Base-by-base conservation (phyloP, 2,329 filamentous ascomycete species). In the Sphaerulina musiva region DNA sequence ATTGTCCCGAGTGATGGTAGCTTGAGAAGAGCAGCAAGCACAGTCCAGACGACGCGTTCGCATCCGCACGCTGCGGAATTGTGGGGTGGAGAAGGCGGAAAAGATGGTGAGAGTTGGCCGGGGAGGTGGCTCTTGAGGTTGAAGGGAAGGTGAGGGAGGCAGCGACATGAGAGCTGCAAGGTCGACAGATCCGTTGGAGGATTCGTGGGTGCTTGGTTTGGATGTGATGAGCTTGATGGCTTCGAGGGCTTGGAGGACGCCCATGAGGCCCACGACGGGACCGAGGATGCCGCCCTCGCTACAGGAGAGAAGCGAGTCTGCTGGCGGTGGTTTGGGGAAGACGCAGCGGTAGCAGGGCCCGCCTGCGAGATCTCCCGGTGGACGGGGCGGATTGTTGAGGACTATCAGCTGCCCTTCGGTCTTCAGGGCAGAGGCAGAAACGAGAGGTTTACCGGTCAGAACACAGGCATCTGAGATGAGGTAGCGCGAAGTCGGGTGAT, bases 291-390 rank as follows among this genome's bases (percentile, higher is more conserved):
- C 93, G 8, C 91, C 92, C 68, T 98, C 93, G 40, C 91, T 89
- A 66, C 93, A 98, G 56, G 85, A 89, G 1, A 89, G 78, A 0
- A 96, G 85, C 53, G 82, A 89, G 41, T 87, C 87, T 0, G 88
- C 81, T 0, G 92, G 90, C 0, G 93, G 91, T 0, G 93, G 91
- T 38, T 80, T 85, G 0, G 90, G 91, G 63, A 95, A 98, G 10
- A 97, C 81, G 67, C 93, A 98, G 41, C 93, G 80, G 71, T 98
- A 98, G 71, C 93, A 98, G 0, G 92, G 91, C 0, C 90, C 87
- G 34, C 86, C 85, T 0, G 73, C 66, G 2, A 68, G 51, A 48
- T 81, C 72, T 1, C 84, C 84, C 8, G 78, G 76, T 2, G 80
- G 74, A 6, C 76, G 73, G 0, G 89, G 81, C 1, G 91, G 91